phyloP scores from a whole-genome alignment of 805 yeast genomes.

The Pichia exigua region DNA sequence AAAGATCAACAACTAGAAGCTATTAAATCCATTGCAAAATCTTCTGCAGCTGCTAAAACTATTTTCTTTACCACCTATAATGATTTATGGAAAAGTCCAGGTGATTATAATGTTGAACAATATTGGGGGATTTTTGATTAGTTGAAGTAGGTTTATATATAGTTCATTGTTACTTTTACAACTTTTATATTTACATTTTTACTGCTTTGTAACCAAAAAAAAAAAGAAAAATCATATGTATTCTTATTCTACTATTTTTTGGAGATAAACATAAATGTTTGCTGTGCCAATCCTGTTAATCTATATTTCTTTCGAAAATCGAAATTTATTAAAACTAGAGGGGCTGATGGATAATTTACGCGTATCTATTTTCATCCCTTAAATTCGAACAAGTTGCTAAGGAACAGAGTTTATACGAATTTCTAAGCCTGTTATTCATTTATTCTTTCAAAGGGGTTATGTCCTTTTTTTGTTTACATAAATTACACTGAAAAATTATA shows the following conservation, averaged over 20 bases:
- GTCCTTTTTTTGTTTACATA: background rate
- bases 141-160: no score
- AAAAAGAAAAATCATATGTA: no score
- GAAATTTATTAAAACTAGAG: no score
- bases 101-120: conserved; percentile 51
- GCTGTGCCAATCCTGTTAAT: no score
- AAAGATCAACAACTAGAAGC: conserved; percentile 44
- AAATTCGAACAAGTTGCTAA: no score
- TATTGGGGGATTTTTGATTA: conserved; percentile 45
- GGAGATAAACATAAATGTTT: no score
- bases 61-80: conserved; percentile 54
- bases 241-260: no score
- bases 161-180: background rate
- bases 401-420: no score
- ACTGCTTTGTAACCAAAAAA: background rate
- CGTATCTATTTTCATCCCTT: no score
- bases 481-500: conserved; percentile 1
- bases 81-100: conserved; percentile 56
- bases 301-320: no score
- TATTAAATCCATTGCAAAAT: conserved; percentile 38
- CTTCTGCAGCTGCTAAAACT: conserved; percentile 39
- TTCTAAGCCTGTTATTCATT: background rate
- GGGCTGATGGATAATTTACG: no score
- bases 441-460: no score
- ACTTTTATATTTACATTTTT: background rate